A percentile compares a stretch with the other conserved stretches of the same genome.
phyloP scores from a whole-genome alignment of 345 rosid genomes.

The Lepidium aucheri region DNA sequence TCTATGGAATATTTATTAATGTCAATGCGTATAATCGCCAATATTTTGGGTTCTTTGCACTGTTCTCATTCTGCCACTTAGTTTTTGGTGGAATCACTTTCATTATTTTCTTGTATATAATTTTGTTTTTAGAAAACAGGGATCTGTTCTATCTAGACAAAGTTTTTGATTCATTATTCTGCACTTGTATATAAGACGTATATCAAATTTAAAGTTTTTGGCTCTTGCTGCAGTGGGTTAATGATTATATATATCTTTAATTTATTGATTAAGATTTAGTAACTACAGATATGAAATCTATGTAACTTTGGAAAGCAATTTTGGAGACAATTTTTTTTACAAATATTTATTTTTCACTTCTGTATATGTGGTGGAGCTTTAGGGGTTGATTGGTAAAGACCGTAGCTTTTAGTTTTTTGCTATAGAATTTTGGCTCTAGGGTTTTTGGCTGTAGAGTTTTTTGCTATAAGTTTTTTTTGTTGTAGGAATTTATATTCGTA shows the following conservation, averaged over 20 bases:
- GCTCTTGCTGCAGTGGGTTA: background rate
- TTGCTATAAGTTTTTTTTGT: no score
- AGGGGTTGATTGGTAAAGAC: no score
- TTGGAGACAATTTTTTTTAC: no score
- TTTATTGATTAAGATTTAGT: no score
- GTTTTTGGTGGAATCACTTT: constrained; percentile 19
- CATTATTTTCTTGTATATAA: constrained; percentile 15
- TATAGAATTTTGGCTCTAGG: no score
- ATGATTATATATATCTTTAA: background rate
- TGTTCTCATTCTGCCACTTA: constrained; percentile 17
- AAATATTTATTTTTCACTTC: no score
- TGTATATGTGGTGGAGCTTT: background rate
- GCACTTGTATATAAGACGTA: background rate
- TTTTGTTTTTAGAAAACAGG: background rate
- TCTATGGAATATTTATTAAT: constrained; percentile 18
- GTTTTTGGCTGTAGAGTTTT: no score
- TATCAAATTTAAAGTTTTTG: background rate
- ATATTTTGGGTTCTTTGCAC: constrained; percentile 8
- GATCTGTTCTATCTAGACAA: background rate
- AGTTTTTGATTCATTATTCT: constrained; percentile 7
- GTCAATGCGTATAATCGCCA: constrained; percentile 28
- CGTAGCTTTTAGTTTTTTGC: no score
- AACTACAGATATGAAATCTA: no score
- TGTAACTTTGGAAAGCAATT: no score
- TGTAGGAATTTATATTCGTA: no score